These are phyloP conservation scores for Rhizophora apiculata DNA, from an alignment of 345 rosid genomes.

Conservation along the genomic window DNA sequence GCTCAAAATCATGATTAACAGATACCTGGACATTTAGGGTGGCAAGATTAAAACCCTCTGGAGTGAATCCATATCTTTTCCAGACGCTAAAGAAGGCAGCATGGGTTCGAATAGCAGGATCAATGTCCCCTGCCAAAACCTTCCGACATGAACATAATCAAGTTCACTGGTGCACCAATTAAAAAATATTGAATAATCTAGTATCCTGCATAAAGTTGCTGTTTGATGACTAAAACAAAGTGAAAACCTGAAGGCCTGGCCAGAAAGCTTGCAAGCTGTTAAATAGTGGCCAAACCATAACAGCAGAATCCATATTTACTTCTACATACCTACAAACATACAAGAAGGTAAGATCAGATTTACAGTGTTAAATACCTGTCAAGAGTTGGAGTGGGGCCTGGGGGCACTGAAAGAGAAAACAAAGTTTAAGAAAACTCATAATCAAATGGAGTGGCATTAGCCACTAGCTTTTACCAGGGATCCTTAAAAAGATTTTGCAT, in stretches of 20 bases:
- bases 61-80: constrained; percentile 93
- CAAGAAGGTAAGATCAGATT: not conserved
- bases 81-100: constrained; percentile 94
- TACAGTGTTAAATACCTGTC: not conserved
- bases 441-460: constrained; percentile 22
- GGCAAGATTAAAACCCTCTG: constrained; percentile 96
- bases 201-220: not conserved
- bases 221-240: constrained; percentile 1
- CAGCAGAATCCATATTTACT: constrained; percentile 98
- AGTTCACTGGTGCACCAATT: not conserved
- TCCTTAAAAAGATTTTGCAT: constrained; percentile 88
- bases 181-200: not conserved
- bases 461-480: constrained; percentile 77
- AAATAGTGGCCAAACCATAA: constrained; percentile 92
- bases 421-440: constrained; percentile 16
- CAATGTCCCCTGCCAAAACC: constrained; percentile 96
- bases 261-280: constrained; percentile 99
- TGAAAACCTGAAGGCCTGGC: constrained; percentile 96
- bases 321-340: constrained; percentile 80
- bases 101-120: constrained; percentile 96
- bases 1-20: not conserved
- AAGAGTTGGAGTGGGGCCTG: not conserved
- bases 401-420: not conserved
- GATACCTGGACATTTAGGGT: constrained; percentile 65
- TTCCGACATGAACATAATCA: constrained; percentile 28